Conservation (phyloP, 257 asterid species). For the Osmanthus fragrans region DNA sequence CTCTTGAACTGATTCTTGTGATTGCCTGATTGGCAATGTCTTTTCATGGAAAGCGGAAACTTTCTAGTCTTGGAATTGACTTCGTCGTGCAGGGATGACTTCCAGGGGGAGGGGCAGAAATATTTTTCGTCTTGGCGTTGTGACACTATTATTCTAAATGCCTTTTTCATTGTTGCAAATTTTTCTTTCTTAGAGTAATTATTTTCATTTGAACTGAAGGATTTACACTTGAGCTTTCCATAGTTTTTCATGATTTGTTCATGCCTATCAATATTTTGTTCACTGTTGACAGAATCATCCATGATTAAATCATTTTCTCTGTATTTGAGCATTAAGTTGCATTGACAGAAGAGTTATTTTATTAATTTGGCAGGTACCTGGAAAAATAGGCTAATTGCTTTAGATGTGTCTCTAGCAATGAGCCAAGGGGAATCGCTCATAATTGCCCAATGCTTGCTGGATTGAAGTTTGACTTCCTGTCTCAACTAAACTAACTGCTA, state of each 20-base stretch:
- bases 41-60: too few relatives aligned
- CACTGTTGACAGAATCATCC: not conserved
- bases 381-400: too few relatives aligned
- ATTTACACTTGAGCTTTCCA: not conserved
- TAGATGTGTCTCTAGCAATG: too few relatives aligned
- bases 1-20: too few relatives aligned
- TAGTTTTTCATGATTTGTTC: not conserved
- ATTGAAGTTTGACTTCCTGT: slow-evolving; percentile 61
- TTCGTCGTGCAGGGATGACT: not conserved
- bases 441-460: slow-evolving; percentile 38
- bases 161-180: not conserved
- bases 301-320: too few relatives aligned
- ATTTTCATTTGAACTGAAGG: not conserved
- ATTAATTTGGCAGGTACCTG: too few relatives aligned
- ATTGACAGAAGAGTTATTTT: too few relatives aligned
- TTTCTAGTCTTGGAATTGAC: not conserved
- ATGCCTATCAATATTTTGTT: too few relatives aligned
- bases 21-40: too few relatives aligned
- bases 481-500: slow-evolving; percentile 54
- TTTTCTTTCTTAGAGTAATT: not conserved
- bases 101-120: not conserved
- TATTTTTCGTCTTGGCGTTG: not conserved
- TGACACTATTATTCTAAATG: not conserved
- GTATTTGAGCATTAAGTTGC: too few relatives aligned
- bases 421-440: too few relatives aligned